Evolutionary conservation across 176 grass and related monocot species (phyloP).

Genomic region (Ampelocalamus luodianensis): DNA sequence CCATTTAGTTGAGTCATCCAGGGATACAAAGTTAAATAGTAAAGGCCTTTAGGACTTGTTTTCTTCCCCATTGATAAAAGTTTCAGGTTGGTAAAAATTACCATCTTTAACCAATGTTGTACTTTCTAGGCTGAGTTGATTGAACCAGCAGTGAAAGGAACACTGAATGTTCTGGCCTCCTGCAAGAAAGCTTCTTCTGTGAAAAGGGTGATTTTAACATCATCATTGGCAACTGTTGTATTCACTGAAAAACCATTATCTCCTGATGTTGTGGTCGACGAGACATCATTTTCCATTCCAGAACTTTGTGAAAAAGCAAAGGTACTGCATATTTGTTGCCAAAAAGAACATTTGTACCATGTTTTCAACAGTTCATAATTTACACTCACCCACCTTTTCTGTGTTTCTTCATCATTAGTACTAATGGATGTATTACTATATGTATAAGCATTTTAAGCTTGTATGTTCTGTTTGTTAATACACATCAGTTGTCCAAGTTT

Average conservation of each 20-base stretch:
- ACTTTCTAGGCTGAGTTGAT: conserved; percentile 45
- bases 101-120: not conserved
- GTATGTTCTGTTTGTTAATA: not conserved
- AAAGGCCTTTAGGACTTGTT: not conserved
- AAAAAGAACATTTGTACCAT: not conserved
- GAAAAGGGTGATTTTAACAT: conserved; percentile 53
- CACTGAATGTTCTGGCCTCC: conserved; percentile 49
- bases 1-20: conserved; percentile 2
- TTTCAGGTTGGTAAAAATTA: not conserved
- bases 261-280: conserved; percentile 48
- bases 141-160: conserved; percentile 52
- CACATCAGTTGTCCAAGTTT: not conserved
- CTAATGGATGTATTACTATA: not conserved
- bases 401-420: conserved; percentile 3
- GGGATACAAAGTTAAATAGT: not conserved
- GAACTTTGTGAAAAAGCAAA: conserved; percentile 46
- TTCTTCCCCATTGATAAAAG: not conserved
- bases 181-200: conserved; percentile 50
- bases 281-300: conserved; percentile 42
- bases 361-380: not conserved
- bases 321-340: conserved; percentile 12
- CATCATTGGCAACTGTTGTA: conserved; percentile 47
- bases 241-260: conserved; percentile 36
- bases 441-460: not conserved
- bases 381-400: not conserved